Conservation (phyloP, 371 early-diverging fungal species). For the Mortierella sp. region DNA sequence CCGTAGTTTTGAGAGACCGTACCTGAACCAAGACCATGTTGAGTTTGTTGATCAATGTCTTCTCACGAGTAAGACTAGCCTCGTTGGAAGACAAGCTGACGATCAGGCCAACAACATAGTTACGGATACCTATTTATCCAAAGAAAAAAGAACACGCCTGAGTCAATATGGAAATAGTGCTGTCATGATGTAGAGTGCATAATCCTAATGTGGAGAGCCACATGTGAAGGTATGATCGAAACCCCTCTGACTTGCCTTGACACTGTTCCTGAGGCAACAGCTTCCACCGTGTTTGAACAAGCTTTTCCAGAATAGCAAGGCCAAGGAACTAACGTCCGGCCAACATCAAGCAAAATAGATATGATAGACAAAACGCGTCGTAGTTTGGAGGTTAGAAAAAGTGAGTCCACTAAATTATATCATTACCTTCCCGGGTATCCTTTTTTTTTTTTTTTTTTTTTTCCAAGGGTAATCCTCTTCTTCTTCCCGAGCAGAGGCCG, state of each 20-base stretch:
- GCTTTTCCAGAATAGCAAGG: conserved; percentile 95
- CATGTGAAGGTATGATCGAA: neutral
- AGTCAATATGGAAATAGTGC: no score
- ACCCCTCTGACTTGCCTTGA: conserved; percentile 76
- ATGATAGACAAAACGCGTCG: conserved; percentile 5
- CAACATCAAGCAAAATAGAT: no score
- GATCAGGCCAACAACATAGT: conserved; percentile 91
- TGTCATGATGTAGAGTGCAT: neutral
- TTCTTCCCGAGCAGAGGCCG: neutral
- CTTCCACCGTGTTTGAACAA: conserved; percentile 98
- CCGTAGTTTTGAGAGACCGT: conserved; percentile 8
- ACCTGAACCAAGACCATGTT: conserved; percentile 97
- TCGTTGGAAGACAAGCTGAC: conserved; percentile 92
- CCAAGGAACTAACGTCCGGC: conserved; percentile 95
- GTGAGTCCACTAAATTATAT: no score
- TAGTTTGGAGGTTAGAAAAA: no score
- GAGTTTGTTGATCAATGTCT: conserved; percentile 86
- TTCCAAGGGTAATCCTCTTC: neutral
- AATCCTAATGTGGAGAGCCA: neutral
- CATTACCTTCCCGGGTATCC: neutral
- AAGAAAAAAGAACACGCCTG: neutral
- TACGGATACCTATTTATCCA: conserved; percentile 82
- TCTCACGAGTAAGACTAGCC: conserved; percentile 71
- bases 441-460: no score
- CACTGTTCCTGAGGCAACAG: conserved; percentile 91